phyloP scores from a whole-genome alignment of 1,284 basidiomycete species.

The Trichosporon faecale region DNA sequence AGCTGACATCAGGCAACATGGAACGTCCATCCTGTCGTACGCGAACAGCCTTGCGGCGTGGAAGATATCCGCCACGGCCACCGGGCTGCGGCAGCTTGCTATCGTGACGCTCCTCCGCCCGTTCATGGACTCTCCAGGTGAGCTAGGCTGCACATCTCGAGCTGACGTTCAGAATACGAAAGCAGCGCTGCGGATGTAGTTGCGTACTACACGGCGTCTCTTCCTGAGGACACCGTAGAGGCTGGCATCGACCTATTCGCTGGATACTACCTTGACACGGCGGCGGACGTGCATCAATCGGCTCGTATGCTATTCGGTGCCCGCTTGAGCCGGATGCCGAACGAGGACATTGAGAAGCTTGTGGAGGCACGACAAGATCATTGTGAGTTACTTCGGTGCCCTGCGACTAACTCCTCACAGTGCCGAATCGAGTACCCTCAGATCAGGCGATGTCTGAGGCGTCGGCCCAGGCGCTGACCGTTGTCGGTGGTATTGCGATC shows the following conservation, averaged over 20 bases:
- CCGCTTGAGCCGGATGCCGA: constrained; percentile 63
- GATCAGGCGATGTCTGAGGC: constrained; percentile 58
- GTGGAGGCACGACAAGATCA: constrained; percentile 50
- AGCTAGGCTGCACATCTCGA: neutral
- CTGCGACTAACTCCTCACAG: constrained; percentile 51
- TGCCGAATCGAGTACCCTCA: constrained; percentile 65
- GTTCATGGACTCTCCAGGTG: constrained; percentile 67
- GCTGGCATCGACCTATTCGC: constrained; percentile 72
- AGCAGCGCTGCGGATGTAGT: constrained; percentile 67
- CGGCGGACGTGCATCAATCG: constrained; percentile 68
- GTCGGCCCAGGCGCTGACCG: constrained; percentile 64
- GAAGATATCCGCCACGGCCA: constrained; percentile 64
- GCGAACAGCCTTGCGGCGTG: constrained; percentile 52
- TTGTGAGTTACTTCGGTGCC: constrained; percentile 23
- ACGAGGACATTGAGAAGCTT: constrained; percentile 62
- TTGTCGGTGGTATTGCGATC: constrained; percentile 78
- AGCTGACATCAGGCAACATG: constrained; percentile 12
- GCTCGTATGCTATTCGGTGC: constrained; percentile 73
- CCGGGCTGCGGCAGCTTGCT: constrained; percentile 66
- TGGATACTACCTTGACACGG: constrained; percentile 68
- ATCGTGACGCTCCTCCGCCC: constrained; percentile 67
- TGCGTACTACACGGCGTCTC: constrained; percentile 69
- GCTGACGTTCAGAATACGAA: constrained; percentile 58
- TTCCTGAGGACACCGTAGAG: constrained; percentile 61
- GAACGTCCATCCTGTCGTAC: constrained; percentile 3